phyloP scores from a whole-genome alignment of 1,139 yeast species.

The Diutina catenulata region DNA sequence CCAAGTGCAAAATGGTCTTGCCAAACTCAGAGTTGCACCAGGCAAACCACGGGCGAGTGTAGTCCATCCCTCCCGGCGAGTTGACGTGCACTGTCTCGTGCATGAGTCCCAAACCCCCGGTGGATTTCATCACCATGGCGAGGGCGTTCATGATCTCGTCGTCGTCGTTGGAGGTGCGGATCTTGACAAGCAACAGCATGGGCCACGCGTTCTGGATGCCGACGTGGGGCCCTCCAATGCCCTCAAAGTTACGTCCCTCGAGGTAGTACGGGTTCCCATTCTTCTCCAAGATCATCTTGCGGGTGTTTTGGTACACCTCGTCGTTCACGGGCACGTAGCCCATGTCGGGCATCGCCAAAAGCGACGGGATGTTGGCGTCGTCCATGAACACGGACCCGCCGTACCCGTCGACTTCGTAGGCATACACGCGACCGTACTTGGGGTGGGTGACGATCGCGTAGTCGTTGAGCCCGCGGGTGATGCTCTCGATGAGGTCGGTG shows the following conservation, averaged over 20 bases:
- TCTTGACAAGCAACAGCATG: conserved; percentile 64
- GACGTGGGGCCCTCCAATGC: conserved; percentile 87
- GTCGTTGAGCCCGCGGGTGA: conserved; percentile 46
- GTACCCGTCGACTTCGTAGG: conserved; percentile 84
- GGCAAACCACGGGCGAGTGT: conserved; percentile 80
- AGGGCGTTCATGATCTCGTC: conserved; percentile 47
- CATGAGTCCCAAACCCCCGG: conserved; percentile 70
- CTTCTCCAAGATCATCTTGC: conserved; percentile 61
- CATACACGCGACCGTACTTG: conserved; percentile 63
- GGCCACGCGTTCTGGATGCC: conserved; percentile 86
- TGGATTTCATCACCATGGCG: conserved; percentile 41
- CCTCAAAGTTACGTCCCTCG: conserved; percentile 50
- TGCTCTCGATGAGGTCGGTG: conserved; percentile 25
- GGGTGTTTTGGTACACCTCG: conserved; percentile 61
- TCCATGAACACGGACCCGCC: conserved; percentile 73
- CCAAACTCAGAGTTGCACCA: conserved; percentile 94
- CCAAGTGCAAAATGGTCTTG: conserved; percentile 66
- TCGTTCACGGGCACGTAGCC: conserved; percentile 48
- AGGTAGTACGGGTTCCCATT: conserved; percentile 71
- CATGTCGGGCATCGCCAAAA: conserved; percentile 69
- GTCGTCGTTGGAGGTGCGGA: conserved; percentile 66
- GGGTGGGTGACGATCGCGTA: conserved; percentile 62
- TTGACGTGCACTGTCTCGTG: conserved; percentile 75
- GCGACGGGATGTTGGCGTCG: conserved; percentile 83
- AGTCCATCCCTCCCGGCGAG: conserved; percentile 30